Conservation (phyloP, 768 basidiomycete genomes). For the Asterophora lycoperdoides region DNA sequence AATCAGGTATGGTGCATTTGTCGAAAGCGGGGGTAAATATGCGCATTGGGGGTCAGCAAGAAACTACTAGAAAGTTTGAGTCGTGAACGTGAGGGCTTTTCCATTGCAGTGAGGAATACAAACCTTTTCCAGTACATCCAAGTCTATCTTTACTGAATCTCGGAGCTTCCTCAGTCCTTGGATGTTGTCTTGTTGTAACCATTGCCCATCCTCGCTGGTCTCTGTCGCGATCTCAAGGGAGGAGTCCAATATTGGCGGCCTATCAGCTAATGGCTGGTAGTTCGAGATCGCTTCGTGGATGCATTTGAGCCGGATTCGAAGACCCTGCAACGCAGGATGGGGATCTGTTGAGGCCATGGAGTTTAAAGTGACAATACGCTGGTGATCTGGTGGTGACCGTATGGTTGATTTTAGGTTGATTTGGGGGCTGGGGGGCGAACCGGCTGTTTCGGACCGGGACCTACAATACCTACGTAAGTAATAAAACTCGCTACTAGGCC, state of each 20-base stretch:
- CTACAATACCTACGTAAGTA: no score
- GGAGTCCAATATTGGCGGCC: slow-evolving; percentile 45
- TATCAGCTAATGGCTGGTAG: slow-evolving; percentile 34
- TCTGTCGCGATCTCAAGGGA: slow-evolving; percentile 31
- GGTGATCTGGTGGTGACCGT: no score
- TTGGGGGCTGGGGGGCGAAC: no score
- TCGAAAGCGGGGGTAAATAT: slow-evolving; percentile 52
- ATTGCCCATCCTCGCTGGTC: slow-evolving; percentile 35
- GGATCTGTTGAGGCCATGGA: background rate
- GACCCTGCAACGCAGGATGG: slow-evolving; percentile 30
- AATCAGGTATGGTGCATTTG: slow-evolving; percentile 76
- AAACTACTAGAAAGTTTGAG: slow-evolving; percentile 50
- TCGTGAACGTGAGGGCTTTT: slow-evolving; percentile 9
- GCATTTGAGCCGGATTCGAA: slow-evolving; percentile 25
- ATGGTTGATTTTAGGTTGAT: no score
- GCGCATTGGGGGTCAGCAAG: slow-evolving; percentile 43
- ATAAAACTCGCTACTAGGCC: no score
- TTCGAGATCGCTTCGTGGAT: slow-evolving; percentile 34
- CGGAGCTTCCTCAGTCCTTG: slow-evolving; percentile 44
- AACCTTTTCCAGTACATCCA: slow-evolving; percentile 44
- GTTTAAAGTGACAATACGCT: background rate
- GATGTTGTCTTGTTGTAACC: slow-evolving; percentile 39
- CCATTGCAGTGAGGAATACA: slow-evolving; percentile 1
- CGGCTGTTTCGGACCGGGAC: no score
- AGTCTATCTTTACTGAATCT: slow-evolving; percentile 41